These are phyloP conservation scores for Breynia disticha DNA, from an alignment of 441 rosid species.

Conservation along the genomic window DNA sequence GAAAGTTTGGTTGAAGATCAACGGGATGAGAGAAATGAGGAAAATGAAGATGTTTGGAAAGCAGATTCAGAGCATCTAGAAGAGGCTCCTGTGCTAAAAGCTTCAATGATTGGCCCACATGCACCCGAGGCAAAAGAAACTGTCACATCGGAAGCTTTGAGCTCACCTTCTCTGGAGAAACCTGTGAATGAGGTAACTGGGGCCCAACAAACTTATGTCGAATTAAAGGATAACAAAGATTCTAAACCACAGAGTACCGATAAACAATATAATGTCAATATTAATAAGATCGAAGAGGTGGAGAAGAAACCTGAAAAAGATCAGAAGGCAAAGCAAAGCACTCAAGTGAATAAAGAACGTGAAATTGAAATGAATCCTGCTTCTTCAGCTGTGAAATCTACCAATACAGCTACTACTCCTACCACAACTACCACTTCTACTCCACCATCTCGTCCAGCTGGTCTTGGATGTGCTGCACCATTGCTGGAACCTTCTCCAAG, in stretches of 20 bases:
- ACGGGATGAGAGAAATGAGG: slow-evolving; percentile 16
- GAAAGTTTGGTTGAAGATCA: slow-evolving; percentile 6
- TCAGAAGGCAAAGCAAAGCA: slow-evolving; percentile 18
- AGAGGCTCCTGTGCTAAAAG: slow-evolving; percentile 13
- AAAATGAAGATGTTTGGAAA: slow-evolving; percentile 20
- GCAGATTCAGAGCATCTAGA: slow-evolving; percentile 12
- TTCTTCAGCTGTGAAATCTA: slow-evolving; percentile 32
- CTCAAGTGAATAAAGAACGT: slow-evolving; percentile 19
- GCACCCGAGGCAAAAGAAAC: slow-evolving; percentile 15
- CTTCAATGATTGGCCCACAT: slow-evolving; percentile 11
- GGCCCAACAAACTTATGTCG: slow-evolving; percentile 12
- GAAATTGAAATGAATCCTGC: slow-evolving; percentile 22
- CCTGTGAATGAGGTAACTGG: slow-evolving; percentile 21
- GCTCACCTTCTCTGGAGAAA: slow-evolving; percentile 22
- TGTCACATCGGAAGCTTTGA: slow-evolving; percentile 14
- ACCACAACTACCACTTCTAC: slow-evolving; percentile 17
- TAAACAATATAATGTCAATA: slow-evolving; percentile 15
- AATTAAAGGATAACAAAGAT: slow-evolving; percentile 15
- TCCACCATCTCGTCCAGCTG: slow-evolving; percentile 69
- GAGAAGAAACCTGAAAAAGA: slow-evolving; percentile 20
- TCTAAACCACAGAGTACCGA: slow-evolving; percentile 20
- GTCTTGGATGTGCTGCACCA: slow-evolving; percentile 84
- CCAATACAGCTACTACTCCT: too few species aligned
- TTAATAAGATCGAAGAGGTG: slow-evolving; percentile 16
- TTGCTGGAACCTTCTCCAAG: slow-evolving; percentile 69